Percentiles rank a stretch among this genome's conserved stretches.
Conservation (phyloP, 2,329 filamentous ascomycete genomes). For the Verticillium isaacii region DNA sequence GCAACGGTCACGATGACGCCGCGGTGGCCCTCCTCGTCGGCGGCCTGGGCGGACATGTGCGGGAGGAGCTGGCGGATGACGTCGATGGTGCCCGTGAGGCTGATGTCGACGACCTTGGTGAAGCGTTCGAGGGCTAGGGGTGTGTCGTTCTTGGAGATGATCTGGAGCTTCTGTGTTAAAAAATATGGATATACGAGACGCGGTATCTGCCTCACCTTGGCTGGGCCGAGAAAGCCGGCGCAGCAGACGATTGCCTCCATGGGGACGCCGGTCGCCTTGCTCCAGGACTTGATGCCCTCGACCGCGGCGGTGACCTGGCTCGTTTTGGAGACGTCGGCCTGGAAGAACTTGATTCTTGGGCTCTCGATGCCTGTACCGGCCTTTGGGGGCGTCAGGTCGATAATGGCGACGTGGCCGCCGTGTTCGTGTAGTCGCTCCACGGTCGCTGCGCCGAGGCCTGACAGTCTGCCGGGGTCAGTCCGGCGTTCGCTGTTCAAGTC, state of each 20-base stretch:
- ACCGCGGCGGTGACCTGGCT: slow-evolving; percentile 60
- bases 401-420: slow-evolving; percentile 50
- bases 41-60: slow-evolving; percentile 52
- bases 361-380: slow-evolving; percentile 51
- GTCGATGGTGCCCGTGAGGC: slow-evolving; percentile 71
- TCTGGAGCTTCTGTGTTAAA: slow-evolving; percentile 30
- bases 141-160: slow-evolving; percentile 58
- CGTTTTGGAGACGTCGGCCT: slow-evolving; percentile 62
- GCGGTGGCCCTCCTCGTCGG: slow-evolving; percentile 51
- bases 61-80: slow-evolving; percentile 65
- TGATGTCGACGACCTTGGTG: slow-evolving; percentile 71
- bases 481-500: not conserved
- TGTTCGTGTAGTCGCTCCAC: slow-evolving; percentile 47
- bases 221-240: slow-evolving; percentile 66
- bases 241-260: slow-evolving; percentile 73
- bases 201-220: slow-evolving; percentile 43
- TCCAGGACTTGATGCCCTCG: slow-evolving; percentile 55
- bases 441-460: slow-evolving; percentile 54
- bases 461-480: slow-evolving; percentile 40
- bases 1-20: slow-evolving; percentile 82
- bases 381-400: slow-evolving; percentile 53
- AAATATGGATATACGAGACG: not conserved
- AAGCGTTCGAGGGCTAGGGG: slow-evolving; percentile 60
- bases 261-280: slow-evolving; percentile 53
- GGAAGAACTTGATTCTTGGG: slow-evolving; percentile 56